Percentiles rank a stretch among this genome's conserved stretches.
phyloP scores from a whole-genome alignment of 495 filamentous ascomycete species.

The Hamigera avellanea region DNA sequence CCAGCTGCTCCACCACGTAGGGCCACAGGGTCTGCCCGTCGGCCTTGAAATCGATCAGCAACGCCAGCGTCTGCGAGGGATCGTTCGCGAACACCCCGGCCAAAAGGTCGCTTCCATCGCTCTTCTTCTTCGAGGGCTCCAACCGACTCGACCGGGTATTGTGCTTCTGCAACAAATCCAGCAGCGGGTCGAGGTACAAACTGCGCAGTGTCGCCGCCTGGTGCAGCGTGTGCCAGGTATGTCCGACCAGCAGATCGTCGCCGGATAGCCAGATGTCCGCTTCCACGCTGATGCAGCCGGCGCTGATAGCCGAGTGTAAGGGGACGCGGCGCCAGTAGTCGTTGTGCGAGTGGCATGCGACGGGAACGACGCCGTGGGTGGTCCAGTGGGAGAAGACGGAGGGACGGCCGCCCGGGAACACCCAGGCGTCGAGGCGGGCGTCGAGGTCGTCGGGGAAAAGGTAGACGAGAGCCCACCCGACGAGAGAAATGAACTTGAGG shows the following conservation, averaged over 20 bases:
- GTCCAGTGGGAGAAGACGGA: constrained; percentile 7
- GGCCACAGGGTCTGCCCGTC: constrained; percentile 23
- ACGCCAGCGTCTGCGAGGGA: constrained; percentile 20
- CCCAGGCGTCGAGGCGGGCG: constrained; percentile 39
- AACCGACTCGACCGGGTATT: constrained; percentile 9
- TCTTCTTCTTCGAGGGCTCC: neutral
- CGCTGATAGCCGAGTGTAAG: constrained; percentile 30
- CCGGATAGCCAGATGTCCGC: constrained; percentile 65
- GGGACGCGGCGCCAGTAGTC: constrained; percentile 12
- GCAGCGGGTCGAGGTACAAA: constrained; percentile 34
- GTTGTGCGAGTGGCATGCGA: constrained; percentile 5
- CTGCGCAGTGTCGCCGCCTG: constrained; percentile 25
- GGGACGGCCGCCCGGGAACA: constrained; percentile 12
- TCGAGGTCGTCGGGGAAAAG: constrained; percentile 6
- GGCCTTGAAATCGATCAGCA: constrained; percentile 37
- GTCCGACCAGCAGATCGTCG: constrained; percentile 40
- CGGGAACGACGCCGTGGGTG: constrained; percentile 6
- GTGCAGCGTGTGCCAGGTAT: constrained; percentile 19
- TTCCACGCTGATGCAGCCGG: constrained; percentile 53
- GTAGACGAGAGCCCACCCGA: neutral
- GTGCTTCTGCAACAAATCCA: constrained; percentile 25
- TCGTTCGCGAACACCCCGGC: constrained; percentile 31
- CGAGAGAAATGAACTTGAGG: constrained; percentile 3
- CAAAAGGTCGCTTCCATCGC: neutral
- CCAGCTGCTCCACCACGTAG: constrained; percentile 24